Percentiles rank a stretch among this genome's conserved stretches.
phyloP scores from a whole-genome alignment of 495 filamentous ascomycete species.

The Lepidopterella palustris region DNA sequence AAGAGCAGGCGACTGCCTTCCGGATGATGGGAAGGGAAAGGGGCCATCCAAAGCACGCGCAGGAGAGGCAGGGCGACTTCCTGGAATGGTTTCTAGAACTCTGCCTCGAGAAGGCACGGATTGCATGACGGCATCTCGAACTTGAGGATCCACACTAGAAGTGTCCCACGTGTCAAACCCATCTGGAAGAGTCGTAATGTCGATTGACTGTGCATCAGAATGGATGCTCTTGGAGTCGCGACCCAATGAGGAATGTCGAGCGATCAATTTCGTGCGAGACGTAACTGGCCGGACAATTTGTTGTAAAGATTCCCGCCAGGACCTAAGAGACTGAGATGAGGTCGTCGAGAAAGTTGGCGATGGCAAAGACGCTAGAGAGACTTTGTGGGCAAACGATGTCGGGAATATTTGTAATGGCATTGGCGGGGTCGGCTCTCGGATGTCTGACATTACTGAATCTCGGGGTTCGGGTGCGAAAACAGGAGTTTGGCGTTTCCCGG shows the following conservation, averaged over 20 bases:
- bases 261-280: conserved; percentile 28
- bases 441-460: conserved; percentile 25
- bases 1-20: background rate
- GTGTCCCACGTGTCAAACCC: conserved; percentile 68
- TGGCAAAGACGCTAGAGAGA: conserved; percentile 18
- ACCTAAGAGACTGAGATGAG: conserved; percentile 23
- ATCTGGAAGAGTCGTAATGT: conserved; percentile 34
- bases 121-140: conserved; percentile 48
- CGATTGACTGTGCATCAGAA: conserved; percentile 19
- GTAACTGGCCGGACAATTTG: conserved; percentile 29
- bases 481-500: background rate
- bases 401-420: conserved; percentile 15
- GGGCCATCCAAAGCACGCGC: conserved; percentile 34
- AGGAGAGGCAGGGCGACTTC: conserved; percentile 44
- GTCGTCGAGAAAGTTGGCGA: conserved; percentile 23
- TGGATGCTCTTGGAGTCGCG: conserved; percentile 19
- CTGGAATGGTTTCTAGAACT: conserved; percentile 55
- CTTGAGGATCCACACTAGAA: conserved; percentile 52
- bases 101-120: conserved; percentile 42
- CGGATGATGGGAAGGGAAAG: conserved; percentile 4
- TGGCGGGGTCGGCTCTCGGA: conserved; percentile 11
- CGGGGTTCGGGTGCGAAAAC: conserved; percentile 2
- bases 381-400: conserved; percentile 5
- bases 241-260: conserved; percentile 7
- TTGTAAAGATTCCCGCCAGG: conserved; percentile 26